These are phyloP conservation scores for Verticillium zaregamsianum DNA, from an alignment of 2,329 filamentous ascomycete species.

Conservation along the genomic window DNA sequence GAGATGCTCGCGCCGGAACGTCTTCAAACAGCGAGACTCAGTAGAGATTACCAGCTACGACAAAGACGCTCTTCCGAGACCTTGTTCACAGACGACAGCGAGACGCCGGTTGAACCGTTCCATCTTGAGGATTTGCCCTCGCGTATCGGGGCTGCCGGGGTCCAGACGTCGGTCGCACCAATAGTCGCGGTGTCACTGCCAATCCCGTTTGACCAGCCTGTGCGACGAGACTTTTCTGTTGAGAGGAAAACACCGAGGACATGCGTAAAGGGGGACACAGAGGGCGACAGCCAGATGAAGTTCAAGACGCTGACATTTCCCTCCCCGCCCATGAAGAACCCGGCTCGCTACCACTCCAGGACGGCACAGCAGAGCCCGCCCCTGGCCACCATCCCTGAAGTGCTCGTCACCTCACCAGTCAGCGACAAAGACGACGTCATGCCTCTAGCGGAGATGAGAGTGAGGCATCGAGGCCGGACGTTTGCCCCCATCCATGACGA, in stretches of 20 bases:
- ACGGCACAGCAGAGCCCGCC: constrained; percentile 10
- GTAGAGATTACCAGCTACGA: constrained; percentile 27
- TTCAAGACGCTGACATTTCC: constrained; percentile 16
- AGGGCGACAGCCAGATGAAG: background rate
- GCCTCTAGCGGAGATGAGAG: constrained; percentile 1
- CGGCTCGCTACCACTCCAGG: constrained; percentile 10
- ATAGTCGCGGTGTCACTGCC: constrained; percentile 22
- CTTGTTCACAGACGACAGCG: constrained; percentile 24
- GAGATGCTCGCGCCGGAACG: constrained; percentile 54
- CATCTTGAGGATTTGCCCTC: constrained; percentile 43
- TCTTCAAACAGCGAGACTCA: constrained; percentile 6
- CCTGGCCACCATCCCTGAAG: constrained; percentile 39
- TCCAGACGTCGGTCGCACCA: constrained; percentile 21
- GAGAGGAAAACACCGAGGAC: constrained; percentile 9
- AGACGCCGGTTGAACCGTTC: constrained; percentile 44
- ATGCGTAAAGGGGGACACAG: background rate
- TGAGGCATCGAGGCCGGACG: background rate
- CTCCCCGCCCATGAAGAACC: constrained; percentile 25
- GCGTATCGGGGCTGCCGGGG: constrained; percentile 34
- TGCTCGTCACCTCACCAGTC: constrained; percentile 17
- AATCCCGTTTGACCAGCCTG: constrained; percentile 14
- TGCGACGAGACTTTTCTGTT: constrained; percentile 19
- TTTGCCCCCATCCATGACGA: constrained; percentile 29
- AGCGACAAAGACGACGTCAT: constrained; percentile 1
- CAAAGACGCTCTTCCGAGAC: constrained; percentile 23